Evolutionary conservation across 805 yeast species (phyloP), one percentile per base, ranked within the genome.

Genomic region (Starmera pachycereana): DNA sequence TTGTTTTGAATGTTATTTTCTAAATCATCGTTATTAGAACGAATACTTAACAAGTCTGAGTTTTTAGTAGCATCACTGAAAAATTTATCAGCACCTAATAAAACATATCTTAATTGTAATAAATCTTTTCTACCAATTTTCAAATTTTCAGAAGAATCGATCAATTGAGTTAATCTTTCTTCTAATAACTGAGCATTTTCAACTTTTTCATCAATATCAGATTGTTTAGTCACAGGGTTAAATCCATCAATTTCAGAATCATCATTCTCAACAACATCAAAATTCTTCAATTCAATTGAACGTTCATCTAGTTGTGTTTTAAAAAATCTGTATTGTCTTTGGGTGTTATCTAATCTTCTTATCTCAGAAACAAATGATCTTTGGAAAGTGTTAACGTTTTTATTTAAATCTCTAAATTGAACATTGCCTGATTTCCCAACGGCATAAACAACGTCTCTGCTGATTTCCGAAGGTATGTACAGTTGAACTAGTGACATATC

Each of bases 401-500:
- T 65, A 63, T 92, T 92, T 66, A 90, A 70, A 61, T 92, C 98
- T 43, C 96, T 72, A 62, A 92, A 88, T 58, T 94, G 96, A 27
- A 92, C 76, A 44, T 77, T 65, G 29, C 95, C 94, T 54, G 86
- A 68, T 53, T 86, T 85, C 12, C 98, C 99, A 33, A 92, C 67
- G 29, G 86, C 77, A 44, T 87, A 78, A 22, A 89, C 82, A 39
- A 88, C 76, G 44, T 87, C 95, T 47, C 97, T 71, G 12, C 95
- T 74, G 35, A 87, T 81, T 65, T 92, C 99, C 19, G 87, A 80
- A 9, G 98, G 92, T 44, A 92, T 78, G 61, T 85, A 92, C 51
- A 92, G 71, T 68, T 92, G 97, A 38, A 90, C 84, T 54, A 94
- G 73, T 39, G 95, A 77, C 97, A 92, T 92, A 57, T 87, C 95